Evolutionary conservation across 164 flowering plant genomes (phyloP).

Genomic region (Akebia trifoliata): DNA sequence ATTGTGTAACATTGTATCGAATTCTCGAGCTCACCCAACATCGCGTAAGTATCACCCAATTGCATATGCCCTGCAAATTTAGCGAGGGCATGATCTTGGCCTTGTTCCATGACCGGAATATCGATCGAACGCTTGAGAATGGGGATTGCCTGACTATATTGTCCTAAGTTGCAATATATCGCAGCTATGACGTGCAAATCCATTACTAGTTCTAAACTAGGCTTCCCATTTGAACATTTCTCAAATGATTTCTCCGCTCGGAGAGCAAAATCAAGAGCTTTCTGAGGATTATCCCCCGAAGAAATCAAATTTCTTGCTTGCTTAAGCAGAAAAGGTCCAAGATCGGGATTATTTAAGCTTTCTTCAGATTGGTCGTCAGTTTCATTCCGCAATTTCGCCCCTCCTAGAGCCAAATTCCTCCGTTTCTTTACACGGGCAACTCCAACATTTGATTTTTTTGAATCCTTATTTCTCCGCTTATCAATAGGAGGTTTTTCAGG

Average conservation of each 20-base stretch:
- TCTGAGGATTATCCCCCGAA: constrained; percentile 64
- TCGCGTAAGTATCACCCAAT: constrained; percentile 88
- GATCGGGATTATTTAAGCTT: constrained; percentile 54
- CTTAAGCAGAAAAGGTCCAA: constrained; percentile 81
- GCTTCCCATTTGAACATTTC: constrained; percentile 61
- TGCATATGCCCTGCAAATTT: constrained; percentile 95
- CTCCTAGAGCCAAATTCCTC: constrained; percentile 28
- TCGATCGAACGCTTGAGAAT: constrained; percentile 73
- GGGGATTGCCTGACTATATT: constrained; percentile 70
- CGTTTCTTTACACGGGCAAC: constrained; percentile 37
- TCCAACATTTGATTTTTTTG: constrained; percentile 29
- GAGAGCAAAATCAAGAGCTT: constrained; percentile 74
- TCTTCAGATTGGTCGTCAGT: constrained; percentile 40
- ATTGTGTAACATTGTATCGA: constrained; percentile 56
- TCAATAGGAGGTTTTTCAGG: constrained; percentile 45
- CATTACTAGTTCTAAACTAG: constrained; percentile 84
- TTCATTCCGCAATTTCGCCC: constrained; percentile 36
- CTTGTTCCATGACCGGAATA: constrained; percentile 68
- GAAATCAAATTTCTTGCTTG: constrained; percentile 80
- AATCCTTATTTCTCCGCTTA: constrained; percentile 28
- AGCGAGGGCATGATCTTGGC: constrained; percentile 86
- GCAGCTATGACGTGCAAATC: constrained; percentile 88
- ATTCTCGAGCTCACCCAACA: constrained; percentile 84
- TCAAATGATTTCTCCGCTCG: constrained; percentile 87
- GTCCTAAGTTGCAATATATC: constrained; percentile 75